phyloP scores from a whole-genome alignment of 2,329 filamentous ascomycete species.

The Colletotrichum musae region DNA sequence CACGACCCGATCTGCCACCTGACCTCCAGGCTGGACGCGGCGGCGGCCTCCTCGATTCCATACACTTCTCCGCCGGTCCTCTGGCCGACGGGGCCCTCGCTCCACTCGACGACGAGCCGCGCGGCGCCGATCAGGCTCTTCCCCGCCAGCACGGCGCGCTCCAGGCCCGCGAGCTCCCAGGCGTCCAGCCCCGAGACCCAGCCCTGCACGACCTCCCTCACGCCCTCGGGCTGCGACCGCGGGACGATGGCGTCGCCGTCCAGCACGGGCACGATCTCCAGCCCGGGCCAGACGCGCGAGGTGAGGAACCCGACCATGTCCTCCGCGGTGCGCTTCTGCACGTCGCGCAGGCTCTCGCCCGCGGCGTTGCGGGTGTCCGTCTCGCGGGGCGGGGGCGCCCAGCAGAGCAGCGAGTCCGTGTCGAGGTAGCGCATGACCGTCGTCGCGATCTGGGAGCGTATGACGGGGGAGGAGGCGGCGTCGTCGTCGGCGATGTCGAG shows the following conservation, averaged over 20 bases:
- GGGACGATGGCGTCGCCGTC: slow-evolving; percentile 84
- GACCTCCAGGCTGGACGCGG: slow-evolving; percentile 86
- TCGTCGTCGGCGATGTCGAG: slow-evolving; percentile 85
- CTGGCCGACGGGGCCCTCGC: slow-evolving; percentile 70
- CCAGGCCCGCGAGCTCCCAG: slow-evolving; percentile 89
- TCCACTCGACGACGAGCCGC: slow-evolving; percentile 89
- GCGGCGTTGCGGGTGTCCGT: slow-evolving; percentile 61
- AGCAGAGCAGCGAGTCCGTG: slow-evolving; percentile 94
- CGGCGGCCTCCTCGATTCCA: slow-evolving; percentile 86
- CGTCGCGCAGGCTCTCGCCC: slow-evolving; percentile 75
- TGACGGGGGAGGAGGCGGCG: slow-evolving; percentile 58
- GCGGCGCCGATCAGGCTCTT: slow-evolving; percentile 88
- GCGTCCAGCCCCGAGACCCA: slow-evolving; percentile 82
- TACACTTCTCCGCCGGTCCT: slow-evolving; percentile 63
- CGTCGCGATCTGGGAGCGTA: slow-evolving; percentile 75
- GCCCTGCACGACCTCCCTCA: slow-evolving; percentile 81
- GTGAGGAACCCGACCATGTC: slow-evolving; percentile 81
- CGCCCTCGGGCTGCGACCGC: slow-evolving; percentile 78
- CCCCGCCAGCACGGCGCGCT: slow-evolving; percentile 85
- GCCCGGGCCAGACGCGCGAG: slow-evolving; percentile 84
- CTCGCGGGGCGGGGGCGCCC: slow-evolving; percentile 74
- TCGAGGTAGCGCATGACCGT: slow-evolving; percentile 88
- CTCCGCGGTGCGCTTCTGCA: slow-evolving; percentile 79
- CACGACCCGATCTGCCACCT: slow-evolving; percentile 91
- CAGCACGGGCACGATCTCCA: slow-evolving; percentile 85